Evolutionary conservation across 805 yeast genomes (phyloP), one percentile per base, ranked within the genome.

Genomic region (Debaryomyces hansenii): DNA sequence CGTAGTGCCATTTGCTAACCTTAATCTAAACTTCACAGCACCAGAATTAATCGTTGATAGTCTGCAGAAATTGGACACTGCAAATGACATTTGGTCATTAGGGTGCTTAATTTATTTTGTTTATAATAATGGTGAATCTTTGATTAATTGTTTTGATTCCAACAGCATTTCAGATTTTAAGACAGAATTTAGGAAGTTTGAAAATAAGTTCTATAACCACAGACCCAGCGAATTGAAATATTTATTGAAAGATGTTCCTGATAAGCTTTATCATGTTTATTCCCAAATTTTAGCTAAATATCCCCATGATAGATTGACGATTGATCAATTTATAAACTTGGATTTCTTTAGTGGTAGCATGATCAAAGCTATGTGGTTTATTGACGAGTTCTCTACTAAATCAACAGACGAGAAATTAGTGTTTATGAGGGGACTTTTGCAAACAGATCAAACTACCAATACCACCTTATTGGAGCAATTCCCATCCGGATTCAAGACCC

Each of bases 351-450:
- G 89, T 66, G 91, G 90, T 52, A 88, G 92, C 42, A 69, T 90
- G 41, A 82, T 92, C 42, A 85, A 86, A 57, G 84, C 95, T 2
- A 75, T 92, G 71, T 82, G 85, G 62, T 84, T 86, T 55, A 64
- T 92, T 38, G 97, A 92, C 59, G 94, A 87, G 46, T 83, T 88
- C 50, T 81, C 90, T 8, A 87, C 96, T 0, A 85, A 87, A 54
- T 69, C 84, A 2, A 69, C 73, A 5, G 76, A 75, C 14, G 97
- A 92, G 47, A 85, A 85, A 56, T 62, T 79, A 20, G 70, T 81
- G 0, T 90, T 90, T 59, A 72, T 91, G 52, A 77, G 78, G 44
- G 90, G 90, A 1, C 70, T 92, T 44, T 64, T 79, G n/a, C 64
- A 63, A 20, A 40, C 41, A 15, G 63, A 59, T 29, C 47, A 38